phyloP scores from a whole-genome alignment of 2,329 filamentous ascomycete species.

The Emericellopsis cladophorae region DNA sequence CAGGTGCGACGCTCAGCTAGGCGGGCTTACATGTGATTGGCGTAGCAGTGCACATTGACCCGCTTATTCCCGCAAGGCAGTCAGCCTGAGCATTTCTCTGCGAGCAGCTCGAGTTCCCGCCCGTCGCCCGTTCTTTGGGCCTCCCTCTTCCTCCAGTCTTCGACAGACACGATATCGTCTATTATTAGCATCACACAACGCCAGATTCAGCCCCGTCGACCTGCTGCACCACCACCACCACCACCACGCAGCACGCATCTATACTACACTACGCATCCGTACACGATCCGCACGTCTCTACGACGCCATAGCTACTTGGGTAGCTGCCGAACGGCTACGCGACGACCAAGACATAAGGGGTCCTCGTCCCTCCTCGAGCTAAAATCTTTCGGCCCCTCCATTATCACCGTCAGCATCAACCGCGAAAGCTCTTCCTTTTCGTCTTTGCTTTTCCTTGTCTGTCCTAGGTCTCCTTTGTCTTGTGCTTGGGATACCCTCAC shows the following conservation, averaged over 20 bases:
- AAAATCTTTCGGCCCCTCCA: neutral
- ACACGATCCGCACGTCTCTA: neutral
- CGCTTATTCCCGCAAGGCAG: neutral
- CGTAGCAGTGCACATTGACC: too few relatives aligned
- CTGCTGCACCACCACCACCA: constrained; percentile 12
- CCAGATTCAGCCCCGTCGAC: constrained; percentile 35
- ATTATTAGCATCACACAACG: constrained; percentile 38
- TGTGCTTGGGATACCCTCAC: neutral
- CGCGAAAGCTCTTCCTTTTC: neutral
- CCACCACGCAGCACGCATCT: constrained; percentile 2
- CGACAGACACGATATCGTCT: constrained; percentile 31
- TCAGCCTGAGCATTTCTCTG: neutral
- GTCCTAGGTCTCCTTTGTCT: constrained; percentile 1
- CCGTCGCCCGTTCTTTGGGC: constrained; percentile 2
- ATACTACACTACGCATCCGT: neutral
- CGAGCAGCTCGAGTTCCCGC: neutral
- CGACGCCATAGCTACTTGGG: neutral
- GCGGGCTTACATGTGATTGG: too few relatives aligned
- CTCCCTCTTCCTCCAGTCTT: constrained; percentile 8
- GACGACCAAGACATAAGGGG: neutral
- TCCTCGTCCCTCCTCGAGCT: neutral
- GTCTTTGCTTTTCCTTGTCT: neutral
- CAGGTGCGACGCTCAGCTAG: too few relatives aligned
- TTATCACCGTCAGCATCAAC: neutral
- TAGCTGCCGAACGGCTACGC: too few relatives aligned